Base-by-base conservation (phyloP, 805 yeast species). In the Starmera quercuum region DNA sequence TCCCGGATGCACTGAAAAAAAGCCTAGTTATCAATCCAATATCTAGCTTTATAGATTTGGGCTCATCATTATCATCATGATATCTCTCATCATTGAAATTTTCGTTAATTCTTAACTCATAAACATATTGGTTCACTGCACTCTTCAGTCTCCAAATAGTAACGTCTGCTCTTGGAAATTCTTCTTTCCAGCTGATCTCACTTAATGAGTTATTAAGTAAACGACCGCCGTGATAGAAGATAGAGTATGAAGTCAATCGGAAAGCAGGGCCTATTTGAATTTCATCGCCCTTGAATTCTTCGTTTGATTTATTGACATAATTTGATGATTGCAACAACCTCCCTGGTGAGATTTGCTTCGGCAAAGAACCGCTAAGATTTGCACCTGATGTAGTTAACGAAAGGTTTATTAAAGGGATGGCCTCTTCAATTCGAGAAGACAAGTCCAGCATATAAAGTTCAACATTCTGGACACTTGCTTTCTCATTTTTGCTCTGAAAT, bases 151-250 rank as follows among this genome's bases (percentile, higher is more conserved):
- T 49, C 34, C 47, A 44, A 4, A 82, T 44, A 23, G 54, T 56
- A 0, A 75, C 71, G 34, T 53, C 47, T 22, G 80, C 71, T 35
- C 74, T 66, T 13, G 85, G 78, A 54, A 64, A 71, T 31, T 77
- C 78, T 43, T 83, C 94, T 42, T 78, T 79, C 94, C 94, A 83
- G 3, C 73, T 63, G 3, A 83, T 66, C 34, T 71, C 67, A 13
- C 49, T 50, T 37, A 15, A 41, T 26, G 29, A 27, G 28, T 36
- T 34, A 26, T 41, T 41, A 9, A 60, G 60, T 21, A 57, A 50
- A 27, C 72, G 47, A 30, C 68, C 66, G 9, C 75, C 67, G 37
- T 76, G 73, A 48, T 76, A 75, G 45, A 81, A 83, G 4, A 83
- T 68, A 5, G 83, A 63, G 44, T 73, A 83, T 42, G 71, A 54